A percentile compares a stretch with the other conserved stretches of the same genome.
Evolutionary conservation across 2,329 filamentous ascomycete species (phyloP).

Genomic region (Aspergillus arachidicola): DNA sequence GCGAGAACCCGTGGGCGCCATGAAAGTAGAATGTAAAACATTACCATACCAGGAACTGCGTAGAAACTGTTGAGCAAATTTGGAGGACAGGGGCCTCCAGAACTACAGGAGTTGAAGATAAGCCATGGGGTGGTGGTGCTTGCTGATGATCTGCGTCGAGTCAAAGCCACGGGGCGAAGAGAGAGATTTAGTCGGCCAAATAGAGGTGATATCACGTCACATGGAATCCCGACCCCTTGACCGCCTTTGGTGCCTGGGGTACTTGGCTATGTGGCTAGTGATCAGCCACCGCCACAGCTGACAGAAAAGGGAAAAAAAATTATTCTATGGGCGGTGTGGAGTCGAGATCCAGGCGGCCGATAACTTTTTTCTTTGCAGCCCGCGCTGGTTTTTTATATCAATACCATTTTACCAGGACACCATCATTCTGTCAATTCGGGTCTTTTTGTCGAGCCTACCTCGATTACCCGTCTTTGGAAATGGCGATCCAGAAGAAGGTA

Average conservation of each 20-base stretch:
- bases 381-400: slow-evolving; percentile 24
- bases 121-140: slow-evolving; percentile 1
- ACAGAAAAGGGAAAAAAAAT: slow-evolving; percentile 18
- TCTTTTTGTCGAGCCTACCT: slow-evolving; percentile 24
- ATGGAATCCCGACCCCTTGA: slow-evolving; percentile 25
- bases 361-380: slow-evolving; percentile 25
- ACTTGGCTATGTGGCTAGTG: slow-evolving; percentile 14
- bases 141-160: slow-evolving; percentile 2
- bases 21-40: slow-evolving; percentile 35
- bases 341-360: slow-evolving; percentile 20
- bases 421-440: slow-evolving; percentile 16
- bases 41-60: slow-evolving; percentile 26
- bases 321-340: slow-evolving; percentile 17
- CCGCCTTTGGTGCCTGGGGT: slow-evolving; percentile 29
- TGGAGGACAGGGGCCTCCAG: slow-evolving; percentile 10
- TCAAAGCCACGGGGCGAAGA: neutral
- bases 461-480: slow-evolving; percentile 46
- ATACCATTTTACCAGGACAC: neutral
- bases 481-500: slow-evolving; percentile 96
- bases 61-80: neutral
- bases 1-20: slow-evolving; percentile 46
- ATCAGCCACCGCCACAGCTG: slow-evolving; percentile 17
- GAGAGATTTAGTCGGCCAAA: slow-evolving; percentile 5
- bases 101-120: slow-evolving; percentile 11
- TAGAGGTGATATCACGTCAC: slow-evolving; percentile 37